Base-by-base conservation (phyloP, 305 asterid genomes). In the Lippia alba region DNA sequence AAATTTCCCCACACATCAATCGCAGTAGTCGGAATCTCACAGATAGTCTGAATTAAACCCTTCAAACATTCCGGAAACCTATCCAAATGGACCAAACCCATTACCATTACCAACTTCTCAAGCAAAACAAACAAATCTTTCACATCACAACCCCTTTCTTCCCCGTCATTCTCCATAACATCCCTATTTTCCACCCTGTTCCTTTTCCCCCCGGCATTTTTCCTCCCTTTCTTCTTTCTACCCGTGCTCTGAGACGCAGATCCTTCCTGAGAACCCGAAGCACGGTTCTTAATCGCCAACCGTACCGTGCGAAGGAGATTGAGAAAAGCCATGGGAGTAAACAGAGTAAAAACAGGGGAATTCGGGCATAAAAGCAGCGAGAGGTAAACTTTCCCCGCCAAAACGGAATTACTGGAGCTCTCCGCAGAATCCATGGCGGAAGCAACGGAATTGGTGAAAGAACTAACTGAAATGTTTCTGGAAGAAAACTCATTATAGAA, bases 51-150 rank as follows among this genome's bases (percentile, higher is more conserved):
- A 70, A 94, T 89, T 83, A 94, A 78, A 67, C 89, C 84, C 87
- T 77, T 94, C 85, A 88, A 70, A 79, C 99, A 85, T 80, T 94
- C 99, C 4, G 96, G 87, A 85, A 94, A 94, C 64, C 99, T 77
- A 58, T 83, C 86, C 84, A 94, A 84, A 83, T 89, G 96, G 61
- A 91, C 86, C 78, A 85, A 85, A 30, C 80, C 85, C 86, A 94
- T 45, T 8, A 86, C 96, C 85, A 75, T 62, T 67, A 74, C 83
- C 86, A 94, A 54, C 80, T 78, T 88, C 66, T 89, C 95, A 58
- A 94, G 86, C 79, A 88, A 81, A 40, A 67, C 3, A 65, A 88
- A 85, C 76, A 94, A 75, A 66, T 80, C 83, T 56, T 82, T 84
- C 36, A 80, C 90, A 80, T 84, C 89, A 71, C 74, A 83, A 51